Evolutionary conservation across 768 basidiomycete species (phyloP), one percentile per base, ranked within the genome.

Genomic region (Phylloporus sp.): DNA sequence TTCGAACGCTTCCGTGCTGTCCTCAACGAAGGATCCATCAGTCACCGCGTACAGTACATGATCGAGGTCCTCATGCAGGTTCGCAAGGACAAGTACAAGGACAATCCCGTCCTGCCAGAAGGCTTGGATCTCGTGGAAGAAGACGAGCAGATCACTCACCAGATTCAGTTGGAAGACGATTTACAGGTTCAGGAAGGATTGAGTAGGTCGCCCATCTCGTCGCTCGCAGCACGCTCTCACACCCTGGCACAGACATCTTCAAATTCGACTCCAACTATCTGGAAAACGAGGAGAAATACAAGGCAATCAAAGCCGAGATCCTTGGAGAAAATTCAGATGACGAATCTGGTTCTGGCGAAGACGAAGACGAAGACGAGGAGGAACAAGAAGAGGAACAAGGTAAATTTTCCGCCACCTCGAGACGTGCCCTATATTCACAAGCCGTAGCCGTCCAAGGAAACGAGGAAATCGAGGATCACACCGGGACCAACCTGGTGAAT

Each of bases 21-120:
- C 9, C 73, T 99, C 27, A 96, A 98, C 67, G 96, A 98, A 66
- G 92, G 92, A 21, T 73, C 78, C 35, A 95, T 99, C 66, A 93
- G 90, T 60, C 93, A 98, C 57, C 82, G 96, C 56, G 90, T 95
- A 23, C 96, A 98, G 63, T 99, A 97, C 69, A 97, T 97, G 96
- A 91, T 99, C 56, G 96, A 98, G 70, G 96, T 98, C 4, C 76
- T 98, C 38, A 98, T 99, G 90, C 96, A 98, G 69, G 90, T 96
- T 8, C 78, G 96, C 56, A 97, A 96, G 73, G 96, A 99, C 74
- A 94, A 92, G 69, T 98, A 90, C 76, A 98, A 98, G 76, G 96
- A 98, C 62, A 98, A 99, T 65, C 94, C 94, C 15, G 82, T 92
- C 53, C 65, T 98, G 32, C 84, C 90, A 3, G 96, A 98, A 60